phyloP scores from a whole-genome alignment of 2,329 filamentous ascomycete genomes.

The Alternaria tenuissima region DNA sequence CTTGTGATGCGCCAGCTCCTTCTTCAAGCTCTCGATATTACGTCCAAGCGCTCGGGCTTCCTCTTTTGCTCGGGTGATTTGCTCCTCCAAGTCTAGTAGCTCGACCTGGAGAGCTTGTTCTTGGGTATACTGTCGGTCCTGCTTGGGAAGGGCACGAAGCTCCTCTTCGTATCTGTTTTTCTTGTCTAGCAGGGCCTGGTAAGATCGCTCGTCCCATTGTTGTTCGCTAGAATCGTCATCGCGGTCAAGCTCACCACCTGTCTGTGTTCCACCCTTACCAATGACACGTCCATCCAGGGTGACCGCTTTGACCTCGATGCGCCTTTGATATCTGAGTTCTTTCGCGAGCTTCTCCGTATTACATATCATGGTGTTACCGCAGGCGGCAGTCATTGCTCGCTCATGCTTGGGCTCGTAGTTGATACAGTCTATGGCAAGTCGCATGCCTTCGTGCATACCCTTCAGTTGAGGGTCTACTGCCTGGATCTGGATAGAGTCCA shows the following conservation, averaged over 20 bases:
- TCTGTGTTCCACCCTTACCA: slow-evolving; percentile 96
- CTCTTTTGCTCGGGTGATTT: slow-evolving; percentile 73
- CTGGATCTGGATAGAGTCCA: slow-evolving; percentile 97
- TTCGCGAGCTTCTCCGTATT: slow-evolving; percentile 88
- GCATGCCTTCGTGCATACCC: slow-evolving; percentile 81
- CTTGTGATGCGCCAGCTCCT: slow-evolving; percentile 77
- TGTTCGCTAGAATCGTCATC: slow-evolving; percentile 75
- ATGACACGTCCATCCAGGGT: slow-evolving; percentile 96
- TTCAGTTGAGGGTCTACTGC: slow-evolving; percentile 90
- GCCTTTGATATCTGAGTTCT: slow-evolving; percentile 84
- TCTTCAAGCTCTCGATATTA: slow-evolving; percentile 84
- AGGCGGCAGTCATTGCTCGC: slow-evolving; percentile 92
- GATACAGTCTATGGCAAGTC: slow-evolving; percentile 93
- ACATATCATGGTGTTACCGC: slow-evolving; percentile 93
- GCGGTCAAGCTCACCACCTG: slow-evolving; percentile 80
- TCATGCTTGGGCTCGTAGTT: slow-evolving; percentile 90
- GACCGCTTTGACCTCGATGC: slow-evolving; percentile 90
- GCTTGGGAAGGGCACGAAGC: slow-evolving; percentile 79
- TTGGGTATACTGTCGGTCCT: slow-evolving; percentile 75
- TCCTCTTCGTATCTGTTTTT: slow-evolving; percentile 80
- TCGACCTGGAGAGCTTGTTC: slow-evolving; percentile 86
- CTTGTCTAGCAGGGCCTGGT: slow-evolving; percentile 81
- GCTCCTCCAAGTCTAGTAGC: slow-evolving; percentile 79
- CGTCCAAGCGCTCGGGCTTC: slow-evolving; percentile 81
- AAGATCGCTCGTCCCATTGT: slow-evolving; percentile 87